Evolutionary conservation across 78 protist genomes (phyloP), one percentile per base, ranked within the genome.

Genomic region (Dictyostelium brefeldianum): DNA sequence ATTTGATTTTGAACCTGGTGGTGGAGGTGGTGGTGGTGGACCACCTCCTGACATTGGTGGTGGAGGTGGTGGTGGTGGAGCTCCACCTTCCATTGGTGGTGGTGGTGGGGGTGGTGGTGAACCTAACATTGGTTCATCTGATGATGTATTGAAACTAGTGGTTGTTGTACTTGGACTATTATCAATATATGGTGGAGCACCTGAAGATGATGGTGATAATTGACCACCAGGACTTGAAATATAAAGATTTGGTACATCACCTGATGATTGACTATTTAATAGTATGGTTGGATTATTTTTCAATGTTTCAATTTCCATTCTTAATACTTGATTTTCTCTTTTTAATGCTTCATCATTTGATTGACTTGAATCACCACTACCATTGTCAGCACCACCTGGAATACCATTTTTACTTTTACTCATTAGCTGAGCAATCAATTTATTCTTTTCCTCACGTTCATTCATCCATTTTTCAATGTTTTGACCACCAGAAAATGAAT

Each of bases 1-100:
- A 25, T 46, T 69, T 12, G 25, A 22, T 47, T 81, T 80, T 3
- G 3, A 18, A 11, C 81, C 81, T 20, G 81, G 81, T 36, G 94
- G 94, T 27, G 94, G 94, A 6, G 94, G 94, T 3, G 94, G 94
- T 43, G 90, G 90, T 27, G 94, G 94, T 8, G 94, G 80, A 14
- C 77, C 94, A 0, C 84, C 84, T 22, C 15, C n/a, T 2, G 48
- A 29, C 12, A n/a, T n/a, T 14, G 92, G 92, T 20, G 92, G 92
- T 27, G 92, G 92, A 0, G 89, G 89, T 22, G 81, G 73, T 22
- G 90, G 90, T 41, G 69, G 47, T 9, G n/a, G n/a, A n/a, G 62
- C 90, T n/a, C 75, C 71, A 11, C 59, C 78, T 47, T 3, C 25
- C 20, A 10, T 12, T n/a, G 82, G 82, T 25, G 84, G 83, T 22